Evolutionary conservation across 2,329 filamentous ascomycete genomes (phyloP), one percentile per base, ranked within the genome.

Genomic region (Sphaerulina musiva): DNA sequence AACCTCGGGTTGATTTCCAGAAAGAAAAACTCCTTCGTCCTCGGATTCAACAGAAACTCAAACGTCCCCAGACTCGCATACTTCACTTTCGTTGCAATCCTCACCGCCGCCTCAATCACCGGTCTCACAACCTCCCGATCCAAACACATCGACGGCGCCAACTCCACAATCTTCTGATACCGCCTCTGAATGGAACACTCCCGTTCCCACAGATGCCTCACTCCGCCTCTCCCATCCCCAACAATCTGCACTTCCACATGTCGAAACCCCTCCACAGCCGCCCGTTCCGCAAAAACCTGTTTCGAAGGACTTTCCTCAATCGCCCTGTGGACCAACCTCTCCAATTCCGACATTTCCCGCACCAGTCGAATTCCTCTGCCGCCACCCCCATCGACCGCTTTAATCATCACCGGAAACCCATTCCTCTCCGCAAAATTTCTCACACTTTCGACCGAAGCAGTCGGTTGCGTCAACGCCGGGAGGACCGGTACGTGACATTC

Each of bases 341-440:
- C 68, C 4, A 83, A 67, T 4, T 77, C 73, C 0, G 68, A 66
- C 38, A 73, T 68, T 20, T 65, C 62, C 1, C 68, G 68, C 6
- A 83, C 75, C 0, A 83, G 69, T 5, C 81, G 74, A 44, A 85
- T 84, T 0, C 81, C 82, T 12, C 80, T 69, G 0, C 82, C 82
- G 2, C 81, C 81, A 11, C 81, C 82, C 1, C 81, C 81, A 64
- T 83, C 81, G 3, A 83, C 78, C n/a, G 81, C 81, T 62, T 85
- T 85, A 43, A 84, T 70, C 78, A 83, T 82, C 42, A 83, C 71
- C 0, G 80, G 80, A 43, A 76, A 78, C 1, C 78, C 78, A 11
- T 74, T 70, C 20, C 69, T 46, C 2, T 64, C 76, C 67, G 87
- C 90, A 62, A 91, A 91, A 0, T 51, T 42, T 3, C 68, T 64